Evolutionary conservation across 352 stramenopile species (phyloP), one percentile per base, ranked within the genome.

Genomic region (Phytophthora sojae): DNA sequence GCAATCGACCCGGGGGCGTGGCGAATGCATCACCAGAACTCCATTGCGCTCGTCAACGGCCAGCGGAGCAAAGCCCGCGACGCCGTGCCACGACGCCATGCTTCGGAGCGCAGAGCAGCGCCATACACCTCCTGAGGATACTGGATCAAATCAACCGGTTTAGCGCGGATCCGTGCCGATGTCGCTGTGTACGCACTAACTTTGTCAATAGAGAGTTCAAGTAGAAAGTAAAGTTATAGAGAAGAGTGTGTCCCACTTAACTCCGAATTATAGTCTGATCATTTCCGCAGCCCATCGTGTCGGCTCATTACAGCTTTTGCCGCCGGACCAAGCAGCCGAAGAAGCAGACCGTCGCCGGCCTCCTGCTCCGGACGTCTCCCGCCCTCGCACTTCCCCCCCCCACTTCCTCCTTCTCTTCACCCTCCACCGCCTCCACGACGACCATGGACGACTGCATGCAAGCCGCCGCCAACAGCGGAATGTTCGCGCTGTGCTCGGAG

Each of bases 401-500:
- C 30, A 9, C 49, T n/a, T 55, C 29, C 4, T 47, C 50, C 58
- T 51, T 32, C 32, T 7, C 26, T 37, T 47, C 15, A 29, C 7
- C 6, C 12, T n/a, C 6, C 30, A 15, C 3, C 37, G 0, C 3
- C 37, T 2, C 45, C 1, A 14, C 44, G 0, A 21, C 25, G 8
- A 62, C 44, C 65, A 88, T 86, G 79, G 79, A 92, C 64, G 86
- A 92, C 57, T 96, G 88, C 68, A 59, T 93, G 37, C 71, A 86
- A 64, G 77, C 76, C 67, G 82, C 88, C n/a, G 72, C 79, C 50
- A 83, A 80, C 61, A 85, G 77, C 50, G 85, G 86, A 75, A 90
- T 97, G 73, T 97, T 97, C 71, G 74, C 84, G 61, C 81, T 92
- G 61, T 96, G 88, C 81, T 93, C 83, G 8, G 88, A 96, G 75